phyloP scores from a whole-genome alignment of 768 basidiomycete genomes.

The Neoboletus magnificus region DNA sequence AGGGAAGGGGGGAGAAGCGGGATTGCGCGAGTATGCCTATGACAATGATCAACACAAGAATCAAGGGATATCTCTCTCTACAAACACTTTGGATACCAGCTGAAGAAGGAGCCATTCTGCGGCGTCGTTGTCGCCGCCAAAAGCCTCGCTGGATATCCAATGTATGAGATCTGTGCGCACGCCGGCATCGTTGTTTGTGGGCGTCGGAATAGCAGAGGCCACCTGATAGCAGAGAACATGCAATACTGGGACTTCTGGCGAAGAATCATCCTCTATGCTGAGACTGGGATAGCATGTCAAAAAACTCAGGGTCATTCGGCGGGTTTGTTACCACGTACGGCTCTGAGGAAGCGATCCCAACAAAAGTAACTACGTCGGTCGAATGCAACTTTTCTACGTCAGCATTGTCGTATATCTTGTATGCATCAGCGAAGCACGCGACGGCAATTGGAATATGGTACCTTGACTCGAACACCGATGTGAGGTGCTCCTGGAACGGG shows the following conservation, averaged over 20 bases:
- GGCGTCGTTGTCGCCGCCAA: slow-evolving; percentile 64
- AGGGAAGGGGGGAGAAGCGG: slow-evolving; percentile 67
- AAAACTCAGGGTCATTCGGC: background rate
- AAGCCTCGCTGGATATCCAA: slow-evolving; percentile 71
- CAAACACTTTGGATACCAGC: slow-evolving; percentile 62
- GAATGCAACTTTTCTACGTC: slow-evolving; percentile 47
- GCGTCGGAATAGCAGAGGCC: background rate
- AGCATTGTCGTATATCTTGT: slow-evolving; percentile 57
- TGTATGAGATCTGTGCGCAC: slow-evolving; percentile 54
- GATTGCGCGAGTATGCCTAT: slow-evolving; percentile 63
- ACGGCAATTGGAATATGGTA: slow-evolving; percentile 19
- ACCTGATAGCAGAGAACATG: slow-evolving; percentile 56
- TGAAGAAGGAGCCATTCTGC: slow-evolving; percentile 75
- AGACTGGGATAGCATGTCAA: slow-evolving; percentile 30
- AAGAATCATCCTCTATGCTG: slow-evolving; percentile 36
- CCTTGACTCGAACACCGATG: slow-evolving; percentile 74
- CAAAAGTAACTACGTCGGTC: slow-evolving; percentile 63
- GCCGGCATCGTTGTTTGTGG: slow-evolving; percentile 9
- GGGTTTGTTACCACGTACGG: slow-evolving; percentile 43
- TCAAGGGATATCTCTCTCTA: slow-evolving; percentile 2
- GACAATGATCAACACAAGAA: background rate
- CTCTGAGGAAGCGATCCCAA: slow-evolving; percentile 70
- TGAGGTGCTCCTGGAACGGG: slow-evolving; percentile 53
- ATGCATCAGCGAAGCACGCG: slow-evolving; percentile 1
- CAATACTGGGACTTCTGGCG: slow-evolving; percentile 53